A percentile compares a stretch with the other conserved stretches of the same genome.
phyloP scores from a whole-genome alignment of 768 basidiomycete species.

The Lactarius akahatsu region DNA sequence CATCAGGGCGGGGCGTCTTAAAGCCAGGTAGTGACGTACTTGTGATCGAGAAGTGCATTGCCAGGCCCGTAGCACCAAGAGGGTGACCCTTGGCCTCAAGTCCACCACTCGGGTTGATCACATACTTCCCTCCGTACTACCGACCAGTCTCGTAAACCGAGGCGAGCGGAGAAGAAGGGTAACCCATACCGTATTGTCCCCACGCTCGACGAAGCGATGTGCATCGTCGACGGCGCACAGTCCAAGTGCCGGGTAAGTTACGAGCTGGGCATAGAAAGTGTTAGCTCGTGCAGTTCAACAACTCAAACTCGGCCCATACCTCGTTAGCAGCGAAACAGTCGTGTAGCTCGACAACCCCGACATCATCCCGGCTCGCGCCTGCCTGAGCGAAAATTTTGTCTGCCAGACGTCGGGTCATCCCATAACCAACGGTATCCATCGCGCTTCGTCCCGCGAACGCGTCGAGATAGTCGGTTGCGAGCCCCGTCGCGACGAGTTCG shows the following conservation, averaged over 20 bases:
- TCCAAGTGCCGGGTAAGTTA: slow-evolving; percentile 79
- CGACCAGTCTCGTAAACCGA: background rate
- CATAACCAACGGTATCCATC: slow-evolving; percentile 81
- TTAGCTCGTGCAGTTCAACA: background rate
- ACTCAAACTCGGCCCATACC: slow-evolving; percentile 39
- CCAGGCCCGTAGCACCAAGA: slow-evolving; percentile 77
- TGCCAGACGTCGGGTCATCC: slow-evolving; percentile 69
- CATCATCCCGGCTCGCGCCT: slow-evolving; percentile 64
- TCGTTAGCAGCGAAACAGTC: slow-evolving; percentile 87
- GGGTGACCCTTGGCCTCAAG: slow-evolving; percentile 88
- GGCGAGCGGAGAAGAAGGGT: background rate
- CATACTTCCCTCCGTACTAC: slow-evolving; percentile 81
- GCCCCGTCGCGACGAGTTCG: slow-evolving; percentile 66
- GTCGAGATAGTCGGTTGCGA: slow-evolving; percentile 62
- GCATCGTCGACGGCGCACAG: slow-evolving; percentile 66
- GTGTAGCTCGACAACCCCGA: slow-evolving; percentile 84
- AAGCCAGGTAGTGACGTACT: slow-evolving; percentile 44
- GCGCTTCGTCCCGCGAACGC: slow-evolving; percentile 68
- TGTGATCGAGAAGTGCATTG: slow-evolving; percentile 85
- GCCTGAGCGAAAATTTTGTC: slow-evolving; percentile 70
- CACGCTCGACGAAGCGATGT: slow-evolving; percentile 67
- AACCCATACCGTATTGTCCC: slow-evolving; percentile 70
- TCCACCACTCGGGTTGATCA: slow-evolving; percentile 82
- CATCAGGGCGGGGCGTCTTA: too few species aligned
- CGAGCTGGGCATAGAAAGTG: slow-evolving; percentile 47